phyloP scores from a whole-genome alignment of 2,329 filamentous ascomycete species.

The Ophiostoma tasmaniense region DNA sequence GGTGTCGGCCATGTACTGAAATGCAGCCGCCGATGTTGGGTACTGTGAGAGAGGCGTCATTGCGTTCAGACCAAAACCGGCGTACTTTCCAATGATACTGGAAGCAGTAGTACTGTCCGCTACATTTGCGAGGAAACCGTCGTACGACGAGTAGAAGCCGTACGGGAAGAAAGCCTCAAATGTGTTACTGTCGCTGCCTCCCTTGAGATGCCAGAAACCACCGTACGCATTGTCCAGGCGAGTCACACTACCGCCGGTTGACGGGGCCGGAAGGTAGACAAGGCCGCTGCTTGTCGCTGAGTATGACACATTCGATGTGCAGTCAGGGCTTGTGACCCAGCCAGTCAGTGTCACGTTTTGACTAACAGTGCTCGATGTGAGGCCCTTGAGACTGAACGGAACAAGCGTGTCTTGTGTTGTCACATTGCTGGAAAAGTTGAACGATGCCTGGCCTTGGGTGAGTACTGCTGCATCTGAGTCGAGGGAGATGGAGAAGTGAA shows the following conservation, averaged over 20 bases:
- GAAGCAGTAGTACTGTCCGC: conserved; percentile 28
- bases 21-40: conserved; percentile 30
- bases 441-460: conserved; percentile 27
- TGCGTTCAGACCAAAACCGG: conserved; percentile 34
- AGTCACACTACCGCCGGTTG: conserved; percentile 31
- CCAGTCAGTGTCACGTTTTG: conserved; percentile 35
- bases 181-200: not conserved
- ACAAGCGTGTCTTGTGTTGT: conserved; percentile 27
- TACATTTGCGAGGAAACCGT: conserved; percentile 33
- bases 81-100: conserved; percentile 29
- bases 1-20: conserved; percentile 32
- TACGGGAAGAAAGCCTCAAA: conserved; percentile 38
- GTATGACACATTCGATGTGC: conserved; percentile 24
- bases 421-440: conserved; percentile 26
- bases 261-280: conserved; percentile 37
- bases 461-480: conserved; percentile 25
- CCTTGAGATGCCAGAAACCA: conserved; percentile 33
- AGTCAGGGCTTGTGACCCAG: conserved; percentile 25
- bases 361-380: conserved; percentile 30
- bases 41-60: conserved; percentile 37
- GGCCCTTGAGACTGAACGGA: conserved; percentile 30
- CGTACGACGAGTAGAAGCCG: conserved; percentile 37
- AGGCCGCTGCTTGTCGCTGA: conserved; percentile 30
- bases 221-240: conserved; percentile 39
- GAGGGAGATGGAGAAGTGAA: conserved; percentile 32